phyloP scores from a whole-genome alignment of 345 rosid genomes.

The Pugionium dolabratum region DNA sequence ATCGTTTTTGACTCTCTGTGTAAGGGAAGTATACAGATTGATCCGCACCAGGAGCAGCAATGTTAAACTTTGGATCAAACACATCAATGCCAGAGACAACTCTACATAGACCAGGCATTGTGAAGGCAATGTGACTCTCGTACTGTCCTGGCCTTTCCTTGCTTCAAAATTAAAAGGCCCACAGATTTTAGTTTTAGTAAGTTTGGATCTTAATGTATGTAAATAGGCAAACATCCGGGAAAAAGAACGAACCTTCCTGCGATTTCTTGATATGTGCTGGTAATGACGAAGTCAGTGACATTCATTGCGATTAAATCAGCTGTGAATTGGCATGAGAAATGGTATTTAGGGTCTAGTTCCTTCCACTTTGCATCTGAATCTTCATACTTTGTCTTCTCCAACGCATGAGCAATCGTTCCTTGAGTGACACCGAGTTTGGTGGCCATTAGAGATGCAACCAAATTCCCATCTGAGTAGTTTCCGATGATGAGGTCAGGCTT shows the following conservation, averaged over 20 bases:
- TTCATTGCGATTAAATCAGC: slow-evolving; percentile 91
- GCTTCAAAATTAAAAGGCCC: slow-evolving; percentile 41
- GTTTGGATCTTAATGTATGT: slow-evolving; percentile 14
- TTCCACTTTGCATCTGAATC: slow-evolving; percentile 93
- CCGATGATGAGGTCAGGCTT: slow-evolving; percentile 93
- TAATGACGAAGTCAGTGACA: slow-evolving; percentile 75
- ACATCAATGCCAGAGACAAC: slow-evolving; percentile 88
- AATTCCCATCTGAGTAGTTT: slow-evolving; percentile 90
- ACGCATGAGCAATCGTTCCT: slow-evolving; percentile 92
- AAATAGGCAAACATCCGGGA: background rate
- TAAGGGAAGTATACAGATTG: slow-evolving; percentile 90
- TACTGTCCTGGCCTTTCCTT: slow-evolving; percentile 83
- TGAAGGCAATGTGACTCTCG: slow-evolving; percentile 78
- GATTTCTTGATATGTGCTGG: slow-evolving; percentile 94
- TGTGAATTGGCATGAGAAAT: slow-evolving; percentile 91
- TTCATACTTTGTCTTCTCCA: slow-evolving; percentile 91
- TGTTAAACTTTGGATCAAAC: slow-evolving; percentile 92
- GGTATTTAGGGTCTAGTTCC: slow-evolving; percentile 77
- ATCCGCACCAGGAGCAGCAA: slow-evolving; percentile 94
- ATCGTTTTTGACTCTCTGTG: slow-evolving; percentile 54
- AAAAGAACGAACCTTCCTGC: slow-evolving; percentile 70
- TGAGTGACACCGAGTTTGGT: slow-evolving; percentile 74
- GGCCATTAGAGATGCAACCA: slow-evolving; percentile 88
- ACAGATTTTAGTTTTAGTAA: background rate
- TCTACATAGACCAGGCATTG: slow-evolving; percentile 90